phyloP scores from a whole-genome alignment of 1,139 yeast species.

The Diutina siamensis region DNA sequence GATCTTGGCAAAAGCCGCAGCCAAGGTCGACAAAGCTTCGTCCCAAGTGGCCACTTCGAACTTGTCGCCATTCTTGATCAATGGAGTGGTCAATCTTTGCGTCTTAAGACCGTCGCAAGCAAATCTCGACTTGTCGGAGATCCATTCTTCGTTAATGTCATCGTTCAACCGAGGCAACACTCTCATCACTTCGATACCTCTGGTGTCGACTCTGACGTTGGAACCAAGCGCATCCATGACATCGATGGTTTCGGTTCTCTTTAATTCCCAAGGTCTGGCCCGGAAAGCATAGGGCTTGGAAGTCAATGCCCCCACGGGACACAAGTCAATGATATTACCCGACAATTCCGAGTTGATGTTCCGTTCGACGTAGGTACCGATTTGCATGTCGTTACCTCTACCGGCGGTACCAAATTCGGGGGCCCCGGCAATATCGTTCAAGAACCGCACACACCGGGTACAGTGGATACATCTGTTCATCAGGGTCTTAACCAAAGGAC shows the following conservation, averaged over 20 bases:
- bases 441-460: conserved; percentile 82
- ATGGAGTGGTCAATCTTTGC: conserved; percentile 77
- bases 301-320: conserved; percentile 90
- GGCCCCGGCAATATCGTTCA: conserved; percentile 89
- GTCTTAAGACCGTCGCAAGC: conserved; percentile 82
- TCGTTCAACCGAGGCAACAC: conserved; percentile 80
- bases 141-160: conserved; percentile 87
- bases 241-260: conserved; percentile 81
- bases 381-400: conserved; percentile 87
- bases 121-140: conserved; percentile 77
- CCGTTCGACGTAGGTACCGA: conserved; percentile 81
- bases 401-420: conserved; percentile 86
- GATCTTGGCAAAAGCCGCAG: conserved; percentile 47
- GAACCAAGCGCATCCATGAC: conserved; percentile 81
- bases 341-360: conserved; percentile 78
- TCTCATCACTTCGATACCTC: conserved; percentile 85
- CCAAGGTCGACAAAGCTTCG: conserved; percentile 65
- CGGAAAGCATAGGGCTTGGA: conserved; percentile 84
- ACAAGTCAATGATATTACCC: conserved; percentile 78
- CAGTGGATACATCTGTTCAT: conserved; percentile 94
- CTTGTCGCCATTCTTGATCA: conserved; percentile 58
- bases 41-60: conserved; percentile 83
- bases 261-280: conserved; percentile 92
- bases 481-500: conserved; percentile 81
- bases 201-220: conserved; percentile 72